These are phyloP conservation scores for Leccinum aurantiacum DNA, from an alignment of 768 basidiomycete species.

Conservation along the genomic window DNA sequence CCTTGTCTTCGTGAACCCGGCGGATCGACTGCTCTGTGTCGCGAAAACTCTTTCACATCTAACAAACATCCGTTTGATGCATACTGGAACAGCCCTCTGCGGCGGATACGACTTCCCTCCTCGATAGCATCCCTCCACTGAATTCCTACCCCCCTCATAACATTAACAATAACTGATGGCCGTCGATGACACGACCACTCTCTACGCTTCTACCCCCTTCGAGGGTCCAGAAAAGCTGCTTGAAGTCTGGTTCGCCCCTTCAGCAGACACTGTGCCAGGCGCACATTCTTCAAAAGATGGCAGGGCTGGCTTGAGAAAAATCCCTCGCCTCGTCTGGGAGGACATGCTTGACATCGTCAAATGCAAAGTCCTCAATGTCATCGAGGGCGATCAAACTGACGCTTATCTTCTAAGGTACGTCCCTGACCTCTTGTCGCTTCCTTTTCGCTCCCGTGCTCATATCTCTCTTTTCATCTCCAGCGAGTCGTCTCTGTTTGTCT, in stretches of 20 bases:
- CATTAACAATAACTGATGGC: constrained; percentile 23
- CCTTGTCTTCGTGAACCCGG: constrained; percentile 18
- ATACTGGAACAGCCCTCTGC: constrained; percentile 39
- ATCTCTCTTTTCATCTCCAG: constrained; percentile 42
- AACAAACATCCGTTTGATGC: constrained; percentile 40
- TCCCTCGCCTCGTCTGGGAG: constrained; percentile 83
- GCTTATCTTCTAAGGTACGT: constrained; percentile 94
- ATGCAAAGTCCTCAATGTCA: constrained; percentile 91
- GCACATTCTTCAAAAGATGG: constrained; percentile 37
- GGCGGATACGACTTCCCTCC: constrained; percentile 38
- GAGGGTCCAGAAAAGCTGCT: constrained; percentile 95
- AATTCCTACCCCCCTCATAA: constrained; percentile 1
- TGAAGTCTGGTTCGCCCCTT: constrained; percentile 96
- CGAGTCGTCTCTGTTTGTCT: constrained; percentile 96
- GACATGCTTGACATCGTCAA: constrained; percentile 96
- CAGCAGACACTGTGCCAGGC: constrained; percentile 56
- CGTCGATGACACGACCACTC: constrained; percentile 18
- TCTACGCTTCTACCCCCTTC: constrained; percentile 56
- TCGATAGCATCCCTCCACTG: constrained; percentile 47
- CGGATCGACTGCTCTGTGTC: constrained; percentile 19
- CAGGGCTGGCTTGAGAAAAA: constrained; percentile 72
- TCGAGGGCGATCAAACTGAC: constrained; percentile 87
- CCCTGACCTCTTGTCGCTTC: background rate
- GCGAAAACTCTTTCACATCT: constrained; percentile 13
- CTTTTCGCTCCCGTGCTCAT: constrained; percentile 11